Base-by-base conservation (phyloP, 768 basidiomycete genomes). In the Phylloporus sp. region DNA sequence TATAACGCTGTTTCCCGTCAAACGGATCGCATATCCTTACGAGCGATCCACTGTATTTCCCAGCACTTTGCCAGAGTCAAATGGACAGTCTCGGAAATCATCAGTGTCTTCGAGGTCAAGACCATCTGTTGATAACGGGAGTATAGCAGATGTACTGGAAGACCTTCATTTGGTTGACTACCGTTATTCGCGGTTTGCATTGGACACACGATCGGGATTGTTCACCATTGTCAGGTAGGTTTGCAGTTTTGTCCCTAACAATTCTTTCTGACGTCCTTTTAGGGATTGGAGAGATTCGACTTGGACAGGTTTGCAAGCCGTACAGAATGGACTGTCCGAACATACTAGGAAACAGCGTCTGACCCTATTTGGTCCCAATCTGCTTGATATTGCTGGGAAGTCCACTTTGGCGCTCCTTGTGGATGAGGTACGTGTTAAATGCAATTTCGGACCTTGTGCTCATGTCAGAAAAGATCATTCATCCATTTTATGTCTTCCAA, bases 401-500 rank as follows among this genome's bases (percentile, higher is more conserved):
- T 85, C 90, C 0, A 81, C 86, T 11, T 51, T 84, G 4, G 76
- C 81, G 15, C 77, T 99, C 4, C 75, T 98, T 7, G 72, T 97
- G 18, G 94, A 97, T 58, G 97, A 98, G 79, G 93, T 92, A 67
- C 47, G 72, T 64, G 32, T 22, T 15, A 47, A 13, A 32, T n/a
- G 10, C 32, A 12, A 45, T 18, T 29, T 15, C 20, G 27, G 26
- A 41, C 34, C 8, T 31, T 41, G 16, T 50, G 10, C 47, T 59
- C 45, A 57, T 36, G 13, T 51, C 6, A 23, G 36, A 27, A 29
- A 55, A 86, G 92, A 82, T 97, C 40, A 86, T 98, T 34, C 95
- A 98, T 65, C 97, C 97, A 1, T 98, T 98, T 71, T 98, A 97
- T 65, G 87, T 99, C 49, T 99, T 99, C 65, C 97, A 99, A 77